Percentiles rank a stretch among this genome's conserved stretches.
Conservation (phyloP, 257 asterid species). For the Phtheirospermum japonicum region DNA sequence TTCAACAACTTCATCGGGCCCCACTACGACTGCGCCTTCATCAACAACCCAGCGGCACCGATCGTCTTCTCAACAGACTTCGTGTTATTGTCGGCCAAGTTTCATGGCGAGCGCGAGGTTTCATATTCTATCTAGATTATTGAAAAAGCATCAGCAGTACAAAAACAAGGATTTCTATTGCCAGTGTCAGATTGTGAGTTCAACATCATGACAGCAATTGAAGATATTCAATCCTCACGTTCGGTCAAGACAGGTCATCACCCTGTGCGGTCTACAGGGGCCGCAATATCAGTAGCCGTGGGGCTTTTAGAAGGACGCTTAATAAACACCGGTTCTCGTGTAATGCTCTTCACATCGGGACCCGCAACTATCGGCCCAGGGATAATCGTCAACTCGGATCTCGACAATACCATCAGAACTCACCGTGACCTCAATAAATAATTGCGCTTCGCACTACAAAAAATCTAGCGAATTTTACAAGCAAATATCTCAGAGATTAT, state of each 20-base stretch:
- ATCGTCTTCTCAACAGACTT: conserved; percentile 37
- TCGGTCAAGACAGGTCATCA: conserved; percentile 59
- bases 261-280: conserved; percentile 79
- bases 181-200: conserved; percentile 82
- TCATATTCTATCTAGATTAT: too few relatives aligned
- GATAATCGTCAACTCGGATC: conserved; percentile 60
- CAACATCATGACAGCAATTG: conserved; percentile 76
- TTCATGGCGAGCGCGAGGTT: too few relatives aligned
- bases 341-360: conserved; percentile 94
- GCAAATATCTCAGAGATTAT: conserved; percentile 63
- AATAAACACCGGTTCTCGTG: conserved; percentile 70
- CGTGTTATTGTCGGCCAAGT: too few relatives aligned
- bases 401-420: conserved; percentile 59
- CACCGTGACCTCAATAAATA: conserved; percentile 70
- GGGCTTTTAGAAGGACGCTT: conserved; percentile 84
- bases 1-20: conserved; percentile 45
- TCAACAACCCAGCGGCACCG: conserved; percentile 40
- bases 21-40: conserved; percentile 44
- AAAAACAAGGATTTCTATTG: conserved; percentile 66
- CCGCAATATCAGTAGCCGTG: conserved; percentile 80
- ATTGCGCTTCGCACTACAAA: conserved; percentile 48
- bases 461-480: conserved; percentile 65
- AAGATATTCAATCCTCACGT: conserved; percentile 63
- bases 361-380: conserved; percentile 96
- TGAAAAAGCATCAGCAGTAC: too few relatives aligned